A percentile compares a stretch with the other conserved stretches of the same genome.
Evolutionary conservation across 495 filamentous ascomycete species (phyloP).

Genomic region (Coniosporium apollinis): DNA sequence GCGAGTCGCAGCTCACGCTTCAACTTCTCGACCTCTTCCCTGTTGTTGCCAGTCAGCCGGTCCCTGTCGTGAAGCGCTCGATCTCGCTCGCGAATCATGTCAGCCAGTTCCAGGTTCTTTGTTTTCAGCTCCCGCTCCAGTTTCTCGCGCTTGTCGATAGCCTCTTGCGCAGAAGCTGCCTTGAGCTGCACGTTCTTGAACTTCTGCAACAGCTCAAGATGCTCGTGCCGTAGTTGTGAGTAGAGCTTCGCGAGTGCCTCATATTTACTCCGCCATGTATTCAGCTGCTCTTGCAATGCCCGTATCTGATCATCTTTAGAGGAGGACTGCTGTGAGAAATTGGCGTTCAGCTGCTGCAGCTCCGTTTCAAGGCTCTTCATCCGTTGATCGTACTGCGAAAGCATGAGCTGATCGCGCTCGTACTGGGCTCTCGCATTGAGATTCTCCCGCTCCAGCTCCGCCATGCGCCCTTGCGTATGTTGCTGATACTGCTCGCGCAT

Average conservation of each 20-base stretch:
- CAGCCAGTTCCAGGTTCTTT: slow-evolving; percentile 92
- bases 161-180: slow-evolving; percentile 89
- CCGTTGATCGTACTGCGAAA: slow-evolving; percentile 87
- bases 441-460: slow-evolving; percentile 88
- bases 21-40: slow-evolving; percentile 87
- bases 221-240: slow-evolving; percentile 86
- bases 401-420: slow-evolving; percentile 87
- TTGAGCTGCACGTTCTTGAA: slow-evolving; percentile 94
- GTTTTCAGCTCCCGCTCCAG: slow-evolving; percentile 94
- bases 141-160: slow-evolving; percentile 87
- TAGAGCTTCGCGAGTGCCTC: slow-evolving; percentile 94
- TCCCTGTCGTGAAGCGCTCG: slow-evolving; percentile 89
- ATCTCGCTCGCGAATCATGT: slow-evolving; percentile 96
- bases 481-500: slow-evolving; percentile 72
- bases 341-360: slow-evolving; percentile 61
- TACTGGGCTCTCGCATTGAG: slow-evolving; percentile 88
- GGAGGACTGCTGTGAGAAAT: slow-evolving; percentile 64
- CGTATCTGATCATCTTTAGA: slow-evolving; percentile 93
- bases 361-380: slow-evolving; percentile 88
- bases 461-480: slow-evolving; percentile 83
- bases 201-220: slow-evolving; percentile 83
- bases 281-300: slow-evolving; percentile 82
- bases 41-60: slow-evolving; percentile 64
- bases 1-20: slow-evolving; percentile 94
- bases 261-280: slow-evolving; percentile 93